Evolutionary conservation across 2,329 filamentous ascomycete genomes (phyloP).

Genomic region (Pseudodiploospora longispora): DNA sequence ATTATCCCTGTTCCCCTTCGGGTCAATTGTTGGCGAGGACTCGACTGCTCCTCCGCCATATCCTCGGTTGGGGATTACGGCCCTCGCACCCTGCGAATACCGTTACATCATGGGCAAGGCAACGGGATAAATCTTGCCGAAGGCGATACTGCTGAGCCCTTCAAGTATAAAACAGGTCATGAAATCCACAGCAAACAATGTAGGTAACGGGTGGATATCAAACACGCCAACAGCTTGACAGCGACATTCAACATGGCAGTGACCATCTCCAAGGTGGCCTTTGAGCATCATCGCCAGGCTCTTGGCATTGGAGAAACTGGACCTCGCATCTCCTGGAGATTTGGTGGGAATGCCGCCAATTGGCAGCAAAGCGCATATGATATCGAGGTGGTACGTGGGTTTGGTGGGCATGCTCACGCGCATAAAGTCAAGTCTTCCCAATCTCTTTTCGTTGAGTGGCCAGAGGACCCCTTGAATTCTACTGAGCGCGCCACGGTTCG

Average conservation of each 20-base stretch:
- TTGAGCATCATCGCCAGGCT: conserved; percentile 33
- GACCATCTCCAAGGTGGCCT: conserved; percentile 28
- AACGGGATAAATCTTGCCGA: too few species aligned
- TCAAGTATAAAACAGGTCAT: too few species aligned
- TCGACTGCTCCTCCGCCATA: too few species aligned
- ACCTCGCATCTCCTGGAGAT: conserved; percentile 40
- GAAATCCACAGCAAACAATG: too few species aligned
- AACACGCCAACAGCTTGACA: too few species aligned
- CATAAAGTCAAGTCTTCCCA: conserved; percentile 24
- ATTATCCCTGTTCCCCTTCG: too few species aligned
- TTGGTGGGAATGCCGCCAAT: conserved; percentile 27
- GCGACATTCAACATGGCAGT: conserved; percentile 23
- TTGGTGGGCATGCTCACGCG: conserved; percentile 1
- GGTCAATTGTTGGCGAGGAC: too few species aligned
- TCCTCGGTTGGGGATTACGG: too few species aligned
- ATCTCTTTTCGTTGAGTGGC: conserved; percentile 38
- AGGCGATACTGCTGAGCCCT: too few species aligned
- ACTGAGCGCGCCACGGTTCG: conserved; percentile 25
- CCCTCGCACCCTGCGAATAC: neutral
- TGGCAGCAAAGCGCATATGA: conserved; percentile 39
- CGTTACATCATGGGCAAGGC: too few species aligned
- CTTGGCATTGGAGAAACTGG: conserved; percentile 35
- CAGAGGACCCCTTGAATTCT: conserved; percentile 23
- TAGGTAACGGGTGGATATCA: too few species aligned
- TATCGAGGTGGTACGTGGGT: conserved; percentile 27